Evolutionary conservation across 371 early-diverging fungal genomes (phyloP), one percentile per base, ranked within the genome.

Genomic region (Chytridiales sp.): DNA sequence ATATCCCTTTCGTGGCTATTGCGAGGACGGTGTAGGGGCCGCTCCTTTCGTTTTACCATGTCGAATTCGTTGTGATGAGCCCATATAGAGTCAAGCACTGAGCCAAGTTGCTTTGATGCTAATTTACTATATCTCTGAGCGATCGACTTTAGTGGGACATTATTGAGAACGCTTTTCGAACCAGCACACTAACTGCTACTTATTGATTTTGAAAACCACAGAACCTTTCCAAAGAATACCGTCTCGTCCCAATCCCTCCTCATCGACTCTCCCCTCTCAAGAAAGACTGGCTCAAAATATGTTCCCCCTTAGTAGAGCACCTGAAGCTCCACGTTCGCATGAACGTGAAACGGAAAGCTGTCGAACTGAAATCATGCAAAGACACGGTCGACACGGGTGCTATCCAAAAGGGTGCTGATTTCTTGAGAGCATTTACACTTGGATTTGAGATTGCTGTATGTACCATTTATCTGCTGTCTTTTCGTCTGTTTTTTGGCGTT

Each of bases 241-340:
- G 96, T 60, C 87, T 82, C 64, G 83, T 97, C 49, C 87, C 91
- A 31, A 90, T 99, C 59, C 99, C 99, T 24, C 86, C 87, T 36
- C 91, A 96, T 68, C 88, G 97, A 59, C 75, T 98, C 67, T 82
- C 91, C 17, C 93, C 94, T 17, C 78, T 99, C 43, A 97, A 94
- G 74, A 86, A 89, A 50, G 85, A 91, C 51, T 99, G 99, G 99
- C 67, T 97, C 66, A 93, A 98, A 69, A 88, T 99, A 66, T 99
- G 99, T 79, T 87, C 97, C 30, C 99, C 99, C n/a, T 80, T 99
- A 30, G 99, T 99, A 6, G 94, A 97, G 70, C 92, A 96, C 67
- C 86, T 98, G 76, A 92, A 95, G 59, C 80, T 99, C 35, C 95
- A 99, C 75, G 87, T 99, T 24, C 86, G 98, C 55, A 94, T 98